These are phyloP conservation scores for Prunus davidiana DNA, from an alignment of 306 rosid genomes.

Conservation along the genomic window DNA sequence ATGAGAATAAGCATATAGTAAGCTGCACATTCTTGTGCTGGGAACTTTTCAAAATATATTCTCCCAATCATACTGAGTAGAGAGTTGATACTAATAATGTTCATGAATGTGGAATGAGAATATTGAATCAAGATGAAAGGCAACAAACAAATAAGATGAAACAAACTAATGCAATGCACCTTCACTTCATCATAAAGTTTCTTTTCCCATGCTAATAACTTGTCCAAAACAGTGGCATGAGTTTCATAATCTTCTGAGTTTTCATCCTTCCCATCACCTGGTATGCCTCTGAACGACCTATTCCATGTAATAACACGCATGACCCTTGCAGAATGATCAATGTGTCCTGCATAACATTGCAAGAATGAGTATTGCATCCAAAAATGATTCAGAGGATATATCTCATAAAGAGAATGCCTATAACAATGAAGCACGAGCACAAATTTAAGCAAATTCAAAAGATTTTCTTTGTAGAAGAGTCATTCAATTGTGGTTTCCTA, in stretches of 20 bases:
- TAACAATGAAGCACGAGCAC: not conserved
- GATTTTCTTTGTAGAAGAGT: not conserved
- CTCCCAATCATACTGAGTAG: not conserved
- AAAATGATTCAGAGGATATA: not conserved
- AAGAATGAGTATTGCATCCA: not conserved
- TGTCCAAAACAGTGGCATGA: constrained; percentile 84
- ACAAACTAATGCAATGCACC: constrained; percentile 32
- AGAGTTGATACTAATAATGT: not conserved
- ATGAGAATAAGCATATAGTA: not conserved
- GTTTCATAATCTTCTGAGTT: constrained; percentile 77
- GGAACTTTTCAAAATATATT: not conserved
- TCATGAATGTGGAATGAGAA: not conserved
- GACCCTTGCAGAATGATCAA: constrained; percentile 85
- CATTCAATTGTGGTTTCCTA: not conserved
- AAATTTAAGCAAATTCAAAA: not conserved
- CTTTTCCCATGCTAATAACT: constrained; percentile 91
- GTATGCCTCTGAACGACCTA: constrained; percentile 60
- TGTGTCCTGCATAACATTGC: constrained; percentile 53
- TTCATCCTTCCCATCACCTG: constrained; percentile 73
- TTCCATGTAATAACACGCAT: constrained; percentile 90
- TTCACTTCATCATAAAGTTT: constrained; percentile 88
- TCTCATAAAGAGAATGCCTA: not conserved
- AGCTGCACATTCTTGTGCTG: not conserved
- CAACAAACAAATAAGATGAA: not conserved
- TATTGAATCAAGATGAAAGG: constrained; percentile 3